These are phyloP conservation scores for Coleophoma eucalyptorum DNA, from an alignment of 2,329 filamentous ascomycete genomes.

Conservation along the genomic window DNA sequence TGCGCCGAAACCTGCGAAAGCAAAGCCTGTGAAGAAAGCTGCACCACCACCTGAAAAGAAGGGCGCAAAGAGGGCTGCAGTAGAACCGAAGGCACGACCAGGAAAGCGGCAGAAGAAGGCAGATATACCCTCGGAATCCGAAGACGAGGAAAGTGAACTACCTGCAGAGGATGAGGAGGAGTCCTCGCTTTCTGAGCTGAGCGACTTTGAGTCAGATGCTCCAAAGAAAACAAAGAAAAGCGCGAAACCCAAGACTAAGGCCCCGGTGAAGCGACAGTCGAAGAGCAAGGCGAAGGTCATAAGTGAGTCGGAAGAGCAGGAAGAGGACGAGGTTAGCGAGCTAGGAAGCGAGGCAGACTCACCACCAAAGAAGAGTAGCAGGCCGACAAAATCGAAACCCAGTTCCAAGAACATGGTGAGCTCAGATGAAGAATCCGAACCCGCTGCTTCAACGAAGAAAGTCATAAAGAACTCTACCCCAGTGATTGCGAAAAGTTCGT, in stretches of 20 bases:
- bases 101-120: conserved; percentile 26
- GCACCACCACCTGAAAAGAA: conserved; percentile 47
- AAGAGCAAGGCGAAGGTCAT: conserved; percentile 19
- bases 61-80: conserved; percentile 30
- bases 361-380: conserved; percentile 10
- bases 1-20: conserved; percentile 4
- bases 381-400: conserved; percentile 4
- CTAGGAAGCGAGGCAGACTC: conserved; percentile 8
- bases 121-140: conserved; percentile 13
- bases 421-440: conserved; percentile 25
- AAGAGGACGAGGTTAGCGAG: conserved; percentile 6
- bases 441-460: conserved; percentile 16
- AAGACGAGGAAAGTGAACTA: conserved; percentile 1
- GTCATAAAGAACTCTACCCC: conserved; percentile 10
- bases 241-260: conserved; percentile 7
- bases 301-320: conserved; percentile 7
- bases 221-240: conserved; percentile 19
- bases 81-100: conserved; percentile 33
- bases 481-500: conserved; percentile 1
- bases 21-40: conserved; percentile 9
- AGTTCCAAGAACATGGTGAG: conserved; percentile 13
- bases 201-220: conserved; percentile 9
- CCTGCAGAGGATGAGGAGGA: conserved; percentile 6
- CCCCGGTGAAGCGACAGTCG: conserved; percentile 18
- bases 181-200: conserved; percentile 10